A percentile compares a stretch with the other conserved stretches of the same genome.
phyloP scores from a whole-genome alignment of 257 asterid genomes.

The Petrea volubilis region DNA sequence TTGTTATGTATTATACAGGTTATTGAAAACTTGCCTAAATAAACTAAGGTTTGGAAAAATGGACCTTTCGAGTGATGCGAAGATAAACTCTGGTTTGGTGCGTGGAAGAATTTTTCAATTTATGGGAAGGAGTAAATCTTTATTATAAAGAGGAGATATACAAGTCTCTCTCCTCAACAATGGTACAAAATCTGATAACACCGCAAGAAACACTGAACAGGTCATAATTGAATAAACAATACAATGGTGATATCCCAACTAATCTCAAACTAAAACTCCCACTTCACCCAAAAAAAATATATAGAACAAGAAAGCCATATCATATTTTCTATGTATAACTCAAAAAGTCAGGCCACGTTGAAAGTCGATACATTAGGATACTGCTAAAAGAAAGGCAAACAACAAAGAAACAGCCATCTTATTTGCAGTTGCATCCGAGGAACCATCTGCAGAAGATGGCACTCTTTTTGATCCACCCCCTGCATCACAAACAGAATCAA shows the following conservation, averaged over 20 bases:
- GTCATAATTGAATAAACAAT: conserved; percentile 38
- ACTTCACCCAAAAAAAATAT: neutral
- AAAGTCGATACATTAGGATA: conserved; percentile 39
- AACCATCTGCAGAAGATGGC: conserved; percentile 41
- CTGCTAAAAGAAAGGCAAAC: conserved; percentile 26
- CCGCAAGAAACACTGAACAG: conserved; percentile 30
- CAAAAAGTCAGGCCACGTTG: conserved; percentile 27
- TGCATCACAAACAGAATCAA: conserved; percentile 8
- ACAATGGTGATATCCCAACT: neutral
- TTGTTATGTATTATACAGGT: too few relatives aligned
- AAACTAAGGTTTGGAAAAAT: too few relatives aligned
- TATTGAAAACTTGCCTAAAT: too few relatives aligned
- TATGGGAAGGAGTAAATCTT: conserved; percentile 20
- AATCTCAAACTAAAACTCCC: neutral
- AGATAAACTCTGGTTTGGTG: too few relatives aligned
- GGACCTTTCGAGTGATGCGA: too few relatives aligned
- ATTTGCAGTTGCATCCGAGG: conserved; percentile 37
- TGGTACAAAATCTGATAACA: conserved; percentile 42
- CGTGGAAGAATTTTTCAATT: too few relatives aligned
- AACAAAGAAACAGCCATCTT: conserved; percentile 30
- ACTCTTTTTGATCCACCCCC: conserved; percentile 38
- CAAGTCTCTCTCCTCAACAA: conserved; percentile 19
- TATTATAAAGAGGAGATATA: conserved; percentile 33
- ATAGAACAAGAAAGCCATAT: neutral
- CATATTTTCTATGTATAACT: neutral